These are phyloP conservation scores for Fragaria iinumae DNA, from an alignment of 306 rosid species.

Conservation along the genomic window DNA sequence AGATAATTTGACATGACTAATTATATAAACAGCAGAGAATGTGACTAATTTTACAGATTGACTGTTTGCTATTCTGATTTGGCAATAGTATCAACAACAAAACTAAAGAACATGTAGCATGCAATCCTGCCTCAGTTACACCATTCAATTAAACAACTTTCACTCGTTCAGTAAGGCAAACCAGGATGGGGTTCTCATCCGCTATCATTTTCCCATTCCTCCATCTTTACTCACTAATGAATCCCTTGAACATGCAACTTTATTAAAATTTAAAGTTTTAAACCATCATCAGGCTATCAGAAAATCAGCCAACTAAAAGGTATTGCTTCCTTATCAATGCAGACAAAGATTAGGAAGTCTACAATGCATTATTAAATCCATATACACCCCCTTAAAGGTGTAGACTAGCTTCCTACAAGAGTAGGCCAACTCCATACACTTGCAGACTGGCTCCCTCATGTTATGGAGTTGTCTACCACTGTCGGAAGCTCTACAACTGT, in stretches of 20 bases:
- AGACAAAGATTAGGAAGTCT: not conserved
- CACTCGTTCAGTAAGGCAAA: not conserved
- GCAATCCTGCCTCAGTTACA: not conserved
- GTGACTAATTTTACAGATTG: not conserved
- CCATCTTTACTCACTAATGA: not conserved
- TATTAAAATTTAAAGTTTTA: not conserved
- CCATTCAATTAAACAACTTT: constrained; percentile 2
- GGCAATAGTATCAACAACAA: not conserved
- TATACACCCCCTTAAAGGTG: not conserved
- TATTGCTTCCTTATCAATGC: not conserved
- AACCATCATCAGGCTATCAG: not conserved
- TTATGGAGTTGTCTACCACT: not conserved
- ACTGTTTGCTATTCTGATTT: not conserved
- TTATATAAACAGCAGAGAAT: not conserved
- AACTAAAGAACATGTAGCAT: not conserved
- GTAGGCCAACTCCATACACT: not conserved
- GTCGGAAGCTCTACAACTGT: not conserved
- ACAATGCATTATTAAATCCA: not conserved
- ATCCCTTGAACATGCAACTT: not conserved
- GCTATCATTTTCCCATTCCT: not conserved
- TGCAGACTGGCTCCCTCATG: not conserved
- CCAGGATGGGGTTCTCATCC: not conserved
- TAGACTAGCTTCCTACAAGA: not conserved
- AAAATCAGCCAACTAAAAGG: constrained; percentile 1
- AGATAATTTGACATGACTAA: constrained; percentile 17